phyloP scores from a whole-genome alignment of 306 rosid species.

The apple (Malus domestica) region DNA sequence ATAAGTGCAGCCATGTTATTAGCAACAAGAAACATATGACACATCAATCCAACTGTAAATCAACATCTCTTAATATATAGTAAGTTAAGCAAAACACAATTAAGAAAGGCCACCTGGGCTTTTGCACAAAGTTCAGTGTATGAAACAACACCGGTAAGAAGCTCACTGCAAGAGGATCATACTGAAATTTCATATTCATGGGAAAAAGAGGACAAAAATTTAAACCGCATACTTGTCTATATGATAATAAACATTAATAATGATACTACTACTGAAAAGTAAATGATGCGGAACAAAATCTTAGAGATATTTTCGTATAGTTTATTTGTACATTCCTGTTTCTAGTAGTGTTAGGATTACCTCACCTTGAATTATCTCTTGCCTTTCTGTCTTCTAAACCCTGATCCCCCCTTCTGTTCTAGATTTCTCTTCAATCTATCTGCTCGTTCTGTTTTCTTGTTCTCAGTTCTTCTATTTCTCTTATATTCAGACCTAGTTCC shows the following conservation, averaged over 20 bases:
- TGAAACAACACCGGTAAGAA: slow-evolving; percentile 92
- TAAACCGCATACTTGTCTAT: neutral
- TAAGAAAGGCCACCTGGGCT: slow-evolving; percentile 59
- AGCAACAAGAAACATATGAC: neutral
- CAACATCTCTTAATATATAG: neutral
- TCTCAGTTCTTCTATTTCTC: neutral
- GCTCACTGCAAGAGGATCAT: slow-evolving; percentile 62
- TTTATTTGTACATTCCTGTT: too few relatives aligned
- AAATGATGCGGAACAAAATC: neutral
- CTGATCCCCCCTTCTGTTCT: neutral
- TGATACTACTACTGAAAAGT: neutral
- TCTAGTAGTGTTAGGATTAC: too few relatives aligned
- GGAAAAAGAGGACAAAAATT: neutral
- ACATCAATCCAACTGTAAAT: neutral
- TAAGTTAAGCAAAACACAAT: neutral
- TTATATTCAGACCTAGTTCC: too few relatives aligned
- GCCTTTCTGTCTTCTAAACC: neutral
- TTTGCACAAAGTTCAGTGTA: slow-evolving; percentile 93
- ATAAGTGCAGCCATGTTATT: too few relatives aligned
- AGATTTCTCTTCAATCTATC: neutral
- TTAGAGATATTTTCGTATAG: too few relatives aligned
- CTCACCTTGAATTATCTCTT: neutral
- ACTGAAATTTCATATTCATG: neutral
- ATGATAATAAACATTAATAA: neutral
- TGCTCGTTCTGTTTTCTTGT: neutral